These are phyloP conservation scores for Ensete ventricosum DNA, from an alignment of 176 grass and related monocot species.

Conservation along the genomic window DNA sequence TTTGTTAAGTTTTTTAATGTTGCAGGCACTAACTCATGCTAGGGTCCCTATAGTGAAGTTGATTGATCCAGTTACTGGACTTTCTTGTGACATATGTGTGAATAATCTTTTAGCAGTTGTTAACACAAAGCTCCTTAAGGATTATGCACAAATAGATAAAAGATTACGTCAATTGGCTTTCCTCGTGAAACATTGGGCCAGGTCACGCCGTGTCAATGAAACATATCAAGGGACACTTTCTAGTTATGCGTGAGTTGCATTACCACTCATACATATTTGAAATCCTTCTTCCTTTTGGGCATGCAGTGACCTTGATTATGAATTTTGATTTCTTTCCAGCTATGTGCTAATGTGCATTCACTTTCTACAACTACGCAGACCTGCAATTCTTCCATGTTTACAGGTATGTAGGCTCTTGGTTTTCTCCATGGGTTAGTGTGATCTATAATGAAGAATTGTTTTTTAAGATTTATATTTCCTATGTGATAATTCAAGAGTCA, in stretches of 20 bases:
- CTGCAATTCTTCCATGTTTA: conserved; percentile 88
- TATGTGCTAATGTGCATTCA: conserved; percentile 99
- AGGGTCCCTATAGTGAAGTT: conserved; percentile 98
- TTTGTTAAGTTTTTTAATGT: conserved; percentile 26
- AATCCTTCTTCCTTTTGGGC: background rate
- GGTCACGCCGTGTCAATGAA: conserved; percentile 84
- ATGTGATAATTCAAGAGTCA: too few relatives aligned
- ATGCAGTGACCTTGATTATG: conserved; percentile 13
- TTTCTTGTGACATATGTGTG: conserved; percentile 95
- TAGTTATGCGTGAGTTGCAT: conserved; percentile 85
- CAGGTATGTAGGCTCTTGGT: conserved; percentile 38
- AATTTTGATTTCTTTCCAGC: conserved; percentile 34
- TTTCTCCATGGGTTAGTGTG: background rate
- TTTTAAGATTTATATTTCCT: too few relatives aligned
- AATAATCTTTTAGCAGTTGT: conserved; percentile 98
- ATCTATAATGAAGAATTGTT: too few relatives aligned
- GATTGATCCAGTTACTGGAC: conserved; percentile 84
- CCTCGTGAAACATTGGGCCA: conserved; percentile 97
- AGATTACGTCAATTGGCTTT: conserved; percentile 78
- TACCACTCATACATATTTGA: conserved; percentile 7
- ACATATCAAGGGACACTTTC: conserved; percentile 98
- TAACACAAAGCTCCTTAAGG: conserved; percentile 92
- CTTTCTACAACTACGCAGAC: conserved; percentile 61
- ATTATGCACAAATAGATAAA: conserved; percentile 81
- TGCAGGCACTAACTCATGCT: conserved; percentile 83